Conservation (phyloP, 108 stramenopile genomes). For the Cyclostephanos invisitatus region DNA sequence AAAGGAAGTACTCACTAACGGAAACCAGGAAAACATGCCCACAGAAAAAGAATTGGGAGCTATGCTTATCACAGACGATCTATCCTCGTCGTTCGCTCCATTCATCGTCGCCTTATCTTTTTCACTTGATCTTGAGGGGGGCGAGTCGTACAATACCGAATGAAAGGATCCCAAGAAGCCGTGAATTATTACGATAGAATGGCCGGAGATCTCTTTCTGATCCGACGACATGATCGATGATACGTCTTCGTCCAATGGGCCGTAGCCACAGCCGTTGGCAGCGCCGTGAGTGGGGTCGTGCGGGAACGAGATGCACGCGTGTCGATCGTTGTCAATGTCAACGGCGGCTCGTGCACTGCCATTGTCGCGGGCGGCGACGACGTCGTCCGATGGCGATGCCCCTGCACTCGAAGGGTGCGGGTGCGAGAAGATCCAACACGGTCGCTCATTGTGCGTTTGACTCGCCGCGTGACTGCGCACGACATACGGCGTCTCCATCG, state of each 20-base stretch:
- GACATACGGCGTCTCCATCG: slow-evolving; percentile 97
- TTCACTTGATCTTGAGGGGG: background rate
- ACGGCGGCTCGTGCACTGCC: slow-evolving; percentile 28
- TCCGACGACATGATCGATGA: slow-evolving; percentile 17
- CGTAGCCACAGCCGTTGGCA: slow-evolving; percentile 65
- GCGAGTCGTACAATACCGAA: slow-evolving; percentile 76
- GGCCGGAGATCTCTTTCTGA: slow-evolving; percentile 11
- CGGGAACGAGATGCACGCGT: slow-evolving; percentile 58
- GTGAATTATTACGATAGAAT: slow-evolving; percentile 62
- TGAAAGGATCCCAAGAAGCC: slow-evolving; percentile 96
- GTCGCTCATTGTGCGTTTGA: slow-evolving; percentile 78
- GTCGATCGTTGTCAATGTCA: slow-evolving; percentile 43
- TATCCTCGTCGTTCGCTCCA: slow-evolving; percentile 12
- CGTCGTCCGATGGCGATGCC: background rate
- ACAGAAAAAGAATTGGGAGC: slow-evolving; percentile 88
- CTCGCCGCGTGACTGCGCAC: slow-evolving; percentile 92
- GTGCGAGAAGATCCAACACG: slow-evolving; percentile 90
- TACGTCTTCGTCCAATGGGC: slow-evolving; percentile 58
- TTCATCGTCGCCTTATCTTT: slow-evolving; percentile 9
- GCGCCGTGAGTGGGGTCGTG: slow-evolving; percentile 57
- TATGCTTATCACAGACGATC: slow-evolving; percentile 77
- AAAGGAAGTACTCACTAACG: slow-evolving; percentile 48
- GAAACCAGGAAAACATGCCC: slow-evolving; percentile 98
- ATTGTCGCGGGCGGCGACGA: background rate
- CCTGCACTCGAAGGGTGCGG: slow-evolving; percentile 47